These are phyloP conservation scores for Talaromyces piceae DNA, from an alignment of 2,329 filamentous ascomycete genomes.

Conservation along the genomic window DNA sequence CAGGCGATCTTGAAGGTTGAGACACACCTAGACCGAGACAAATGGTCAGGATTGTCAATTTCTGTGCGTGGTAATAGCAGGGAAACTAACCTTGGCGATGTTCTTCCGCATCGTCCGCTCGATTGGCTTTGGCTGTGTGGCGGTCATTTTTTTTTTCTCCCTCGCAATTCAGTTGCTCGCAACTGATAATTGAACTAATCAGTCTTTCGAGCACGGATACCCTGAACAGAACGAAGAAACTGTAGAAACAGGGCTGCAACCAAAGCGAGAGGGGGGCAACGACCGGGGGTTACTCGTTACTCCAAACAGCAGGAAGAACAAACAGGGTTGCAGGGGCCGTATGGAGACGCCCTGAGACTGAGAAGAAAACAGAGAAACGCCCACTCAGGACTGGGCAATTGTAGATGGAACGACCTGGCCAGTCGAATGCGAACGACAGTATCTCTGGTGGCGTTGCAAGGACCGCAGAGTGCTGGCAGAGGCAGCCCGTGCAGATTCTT, in stretches of 20 bases:
- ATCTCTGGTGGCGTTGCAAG: neutral
- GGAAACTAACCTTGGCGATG: conserved; percentile 10
- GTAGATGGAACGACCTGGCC: neutral
- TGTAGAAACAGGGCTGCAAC: neutral
- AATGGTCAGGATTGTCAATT: conserved; percentile 14
- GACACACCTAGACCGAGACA: conserved; percentile 65
- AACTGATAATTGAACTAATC: neutral
- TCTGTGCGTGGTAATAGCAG: neutral
- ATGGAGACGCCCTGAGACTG: neutral
- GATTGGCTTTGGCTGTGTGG: conserved; percentile 4
- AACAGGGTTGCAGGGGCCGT: neutral
- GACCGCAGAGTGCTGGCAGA: neutral
- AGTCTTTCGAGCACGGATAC: too few species aligned
- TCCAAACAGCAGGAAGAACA: neutral
- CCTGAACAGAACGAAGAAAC: neutral
- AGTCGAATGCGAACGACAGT: neutral
- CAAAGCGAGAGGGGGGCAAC: neutral
- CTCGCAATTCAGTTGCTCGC: neutral
- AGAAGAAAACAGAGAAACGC: neutral
- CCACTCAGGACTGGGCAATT: neutral
- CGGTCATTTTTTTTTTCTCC: neutral
- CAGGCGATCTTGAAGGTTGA: conserved; percentile 85
- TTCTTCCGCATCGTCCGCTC: conserved; percentile 6
- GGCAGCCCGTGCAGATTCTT: neutral
- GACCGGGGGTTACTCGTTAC: neutral